Evolutionary conservation across 2,329 filamentous ascomycete species (phyloP).

Genomic region (Tricladium varicosporioides): DNA sequence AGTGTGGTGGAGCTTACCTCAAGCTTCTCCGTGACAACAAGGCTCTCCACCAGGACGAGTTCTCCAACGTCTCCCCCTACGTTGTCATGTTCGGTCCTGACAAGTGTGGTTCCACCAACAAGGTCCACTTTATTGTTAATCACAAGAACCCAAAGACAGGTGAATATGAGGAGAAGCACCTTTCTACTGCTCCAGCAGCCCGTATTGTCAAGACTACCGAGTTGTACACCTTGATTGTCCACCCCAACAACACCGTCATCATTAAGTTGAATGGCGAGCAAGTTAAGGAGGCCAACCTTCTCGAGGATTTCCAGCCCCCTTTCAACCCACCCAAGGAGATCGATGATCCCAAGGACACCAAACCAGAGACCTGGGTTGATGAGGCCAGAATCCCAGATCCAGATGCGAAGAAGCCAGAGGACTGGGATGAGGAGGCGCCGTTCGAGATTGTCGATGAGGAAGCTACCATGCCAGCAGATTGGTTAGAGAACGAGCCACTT

Average conservation of each 20-base stretch:
- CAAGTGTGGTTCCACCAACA: slow-evolving; percentile 99
- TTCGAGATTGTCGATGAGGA: slow-evolving; percentile 95
- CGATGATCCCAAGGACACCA: slow-evolving; percentile 87
- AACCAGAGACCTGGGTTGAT: slow-evolving; percentile 96
- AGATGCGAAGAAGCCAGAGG: slow-evolving; percentile 91
- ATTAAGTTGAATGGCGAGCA: slow-evolving; percentile 89
- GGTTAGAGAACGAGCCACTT: slow-evolving; percentile 85
- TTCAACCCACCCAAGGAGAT: slow-evolving; percentile 96
- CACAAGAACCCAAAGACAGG: slow-evolving; percentile 99
- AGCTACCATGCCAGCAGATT: slow-evolving; percentile 88
- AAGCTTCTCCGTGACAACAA: slow-evolving; percentile 98
- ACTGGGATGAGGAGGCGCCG: slow-evolving; percentile 95
- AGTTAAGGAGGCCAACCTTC: slow-evolving; percentile 83
- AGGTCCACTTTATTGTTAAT: slow-evolving; percentile 98
- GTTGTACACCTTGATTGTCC: slow-evolving; percentile 95
- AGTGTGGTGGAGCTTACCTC: slow-evolving; percentile 98
- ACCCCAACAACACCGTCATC: slow-evolving; percentile 92
- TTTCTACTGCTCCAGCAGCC: slow-evolving; percentile 78
- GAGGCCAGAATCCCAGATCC: slow-evolving; percentile 88
- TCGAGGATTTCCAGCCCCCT: slow-evolving; percentile 90
- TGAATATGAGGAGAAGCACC: slow-evolving; percentile 99
- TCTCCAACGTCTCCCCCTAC: slow-evolving; percentile 95
- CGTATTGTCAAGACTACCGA: slow-evolving; percentile 88
- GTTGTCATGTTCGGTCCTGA: slow-evolving; percentile 99
- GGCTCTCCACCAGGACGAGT: slow-evolving; percentile 94